Evolutionary conservation across 495 filamentous ascomycete genomes (phyloP).

Genomic region (Trichoderma orchidacearum): DNA sequence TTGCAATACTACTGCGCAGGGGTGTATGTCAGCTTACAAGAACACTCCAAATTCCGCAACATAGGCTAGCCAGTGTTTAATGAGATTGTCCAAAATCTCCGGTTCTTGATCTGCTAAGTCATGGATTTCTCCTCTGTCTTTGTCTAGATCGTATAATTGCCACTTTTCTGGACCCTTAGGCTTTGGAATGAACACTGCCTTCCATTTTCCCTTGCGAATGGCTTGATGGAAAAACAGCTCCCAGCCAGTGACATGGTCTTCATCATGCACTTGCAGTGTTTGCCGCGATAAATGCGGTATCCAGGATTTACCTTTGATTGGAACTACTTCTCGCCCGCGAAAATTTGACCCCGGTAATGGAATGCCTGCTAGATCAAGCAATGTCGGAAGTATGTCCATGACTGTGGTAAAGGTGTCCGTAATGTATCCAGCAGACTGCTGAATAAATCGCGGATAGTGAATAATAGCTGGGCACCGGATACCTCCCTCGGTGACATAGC

Average conservation of each 20-base stretch:
- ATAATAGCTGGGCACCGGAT: constrained; percentile 19
- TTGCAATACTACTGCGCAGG: neutral
- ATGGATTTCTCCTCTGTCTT: neutral
- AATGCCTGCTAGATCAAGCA: constrained; percentile 38
- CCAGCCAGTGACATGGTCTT: constrained; percentile 12
- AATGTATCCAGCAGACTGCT: constrained; percentile 19
- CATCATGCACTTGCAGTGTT: neutral
- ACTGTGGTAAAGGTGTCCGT: constrained; percentile 43
- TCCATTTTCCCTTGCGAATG: constrained; percentile 16
- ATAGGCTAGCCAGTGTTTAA: neutral
- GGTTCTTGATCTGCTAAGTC: neutral
- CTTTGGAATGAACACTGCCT: constrained; percentile 10
- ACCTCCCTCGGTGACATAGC: constrained; percentile 50
- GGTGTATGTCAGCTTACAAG: neutral
- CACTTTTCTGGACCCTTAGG: constrained; percentile 1
- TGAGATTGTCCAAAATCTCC: neutral
- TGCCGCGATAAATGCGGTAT: neutral
- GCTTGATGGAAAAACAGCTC: constrained; percentile 13
- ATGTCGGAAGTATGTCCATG: constrained; percentile 46
- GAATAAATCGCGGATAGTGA: constrained; percentile 42
- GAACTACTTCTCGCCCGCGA: neutral
- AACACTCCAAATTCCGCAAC: neutral
- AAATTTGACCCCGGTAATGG: neutral
- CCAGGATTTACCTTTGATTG: neutral
- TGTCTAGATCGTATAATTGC: neutral